Evolutionary conservation across 2,329 filamentous ascomycete genomes (phyloP).

Genomic region (Fusarium verrucosum): DNA sequence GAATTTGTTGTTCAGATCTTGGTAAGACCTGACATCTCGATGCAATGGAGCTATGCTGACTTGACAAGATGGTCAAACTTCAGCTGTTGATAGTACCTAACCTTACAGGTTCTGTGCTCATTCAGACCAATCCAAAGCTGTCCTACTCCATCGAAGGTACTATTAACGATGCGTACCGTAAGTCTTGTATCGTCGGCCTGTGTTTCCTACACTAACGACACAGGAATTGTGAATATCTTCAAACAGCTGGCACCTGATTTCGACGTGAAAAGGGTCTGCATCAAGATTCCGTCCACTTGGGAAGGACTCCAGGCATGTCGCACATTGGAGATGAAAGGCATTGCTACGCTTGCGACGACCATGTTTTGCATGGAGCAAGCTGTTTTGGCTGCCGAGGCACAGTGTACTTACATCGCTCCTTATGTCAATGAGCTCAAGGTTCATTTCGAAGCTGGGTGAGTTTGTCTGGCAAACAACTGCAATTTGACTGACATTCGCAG

Average conservation of each 20-base stretch:
- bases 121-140: conserved; percentile 68
- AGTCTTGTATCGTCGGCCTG: not conserved
- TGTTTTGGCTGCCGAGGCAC: conserved; percentile 63
- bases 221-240: conserved; percentile 57
- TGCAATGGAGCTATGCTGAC: not conserved
- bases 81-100: conserved; percentile 60
- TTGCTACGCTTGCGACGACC: conserved; percentile 70
- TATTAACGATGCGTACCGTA: conserved; percentile 61
- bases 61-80: conserved; percentile 62
- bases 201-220: not conserved
- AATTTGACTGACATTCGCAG: conserved; percentile 42
- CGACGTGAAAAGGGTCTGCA: conserved; percentile 62
- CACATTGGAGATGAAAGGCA: conserved; percentile 60
- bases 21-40: conserved; percentile 45
- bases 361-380: conserved; percentile 71
- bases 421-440: conserved; percentile 73
- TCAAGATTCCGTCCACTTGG: conserved; percentile 72
- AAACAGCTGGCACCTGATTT: conserved; percentile 43
- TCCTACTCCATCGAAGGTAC: conserved; percentile 61
- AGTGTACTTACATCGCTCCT: conserved; percentile 70
- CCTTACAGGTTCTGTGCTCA: conserved; percentile 62
- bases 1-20: conserved; percentile 66
- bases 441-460: conserved; percentile 63
- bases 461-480: not conserved
- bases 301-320: conserved; percentile 69